phyloP scores from a whole-genome alignment of 2,329 filamentous ascomycete species.

The Fusarium heterosporum region DNA sequence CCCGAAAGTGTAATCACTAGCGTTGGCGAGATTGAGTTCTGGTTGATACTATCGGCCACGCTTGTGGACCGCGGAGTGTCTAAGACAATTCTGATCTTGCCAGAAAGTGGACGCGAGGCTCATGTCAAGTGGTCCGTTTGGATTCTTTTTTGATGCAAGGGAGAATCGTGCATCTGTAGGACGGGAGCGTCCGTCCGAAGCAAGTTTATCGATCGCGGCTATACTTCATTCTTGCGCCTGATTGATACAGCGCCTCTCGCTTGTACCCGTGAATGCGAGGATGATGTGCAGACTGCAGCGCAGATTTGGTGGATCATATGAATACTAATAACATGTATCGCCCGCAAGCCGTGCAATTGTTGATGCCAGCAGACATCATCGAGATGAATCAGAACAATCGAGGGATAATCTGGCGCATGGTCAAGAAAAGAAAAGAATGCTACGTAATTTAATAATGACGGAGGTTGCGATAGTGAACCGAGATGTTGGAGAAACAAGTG shows the following conservation, averaged over 20 bases:
- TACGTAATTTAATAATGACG: slow-evolving; percentile 35
- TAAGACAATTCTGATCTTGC: slow-evolving; percentile 26
- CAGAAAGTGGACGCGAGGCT: slow-evolving; percentile 18
- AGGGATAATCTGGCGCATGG: slow-evolving; percentile 16
- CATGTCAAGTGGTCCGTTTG: slow-evolving; percentile 16
- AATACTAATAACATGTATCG: slow-evolving; percentile 1
- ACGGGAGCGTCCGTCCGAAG: slow-evolving; percentile 25
- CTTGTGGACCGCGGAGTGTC: slow-evolving; percentile 30
- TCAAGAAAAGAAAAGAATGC: slow-evolving; percentile 36
- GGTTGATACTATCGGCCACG: slow-evolving; percentile 9
- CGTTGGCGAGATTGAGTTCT: slow-evolving; percentile 7
- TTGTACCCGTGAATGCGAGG: slow-evolving; percentile 30
- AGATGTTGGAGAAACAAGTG: slow-evolving; percentile 45
- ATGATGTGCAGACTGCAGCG: slow-evolving; percentile 29
- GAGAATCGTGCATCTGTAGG: slow-evolving; percentile 18
- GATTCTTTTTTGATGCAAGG: slow-evolving; percentile 19
- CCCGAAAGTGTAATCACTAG: slow-evolving; percentile 35
- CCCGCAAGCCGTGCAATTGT: not conserved
- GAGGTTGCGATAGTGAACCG: slow-evolving; percentile 36
- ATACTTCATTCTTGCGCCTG: slow-evolving; percentile 20
- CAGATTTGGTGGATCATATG: slow-evolving; percentile 17
- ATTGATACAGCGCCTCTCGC: slow-evolving; percentile 16
- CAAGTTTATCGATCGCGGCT: slow-evolving; percentile 6
- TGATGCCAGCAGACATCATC: not conserved
- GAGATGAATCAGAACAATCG: slow-evolving; percentile 2